A percentile compares a stretch with the other conserved stretches of the same genome.
phyloP scores from a whole-genome alignment of 225 moss, liverwort and hornwort species.

The Takakia lepidozioides region DNA sequence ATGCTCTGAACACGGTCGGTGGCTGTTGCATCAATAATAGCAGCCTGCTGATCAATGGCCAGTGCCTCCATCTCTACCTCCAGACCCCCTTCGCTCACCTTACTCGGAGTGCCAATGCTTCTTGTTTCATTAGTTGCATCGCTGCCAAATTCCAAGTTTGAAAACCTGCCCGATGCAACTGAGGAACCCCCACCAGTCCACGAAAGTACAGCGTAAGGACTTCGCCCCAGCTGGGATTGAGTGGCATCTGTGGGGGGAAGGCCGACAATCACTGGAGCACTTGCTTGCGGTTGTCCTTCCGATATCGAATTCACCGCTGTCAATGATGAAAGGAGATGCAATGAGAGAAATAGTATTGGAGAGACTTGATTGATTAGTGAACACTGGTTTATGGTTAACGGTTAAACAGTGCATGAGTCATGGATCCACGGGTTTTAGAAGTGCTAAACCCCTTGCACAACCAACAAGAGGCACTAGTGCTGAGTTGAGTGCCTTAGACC shows the following conservation, averaged over 20 bases:
- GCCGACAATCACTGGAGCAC: constrained; percentile 18
- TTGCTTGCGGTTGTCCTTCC: constrained; percentile 68
- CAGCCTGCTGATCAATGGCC: constrained; percentile 55
- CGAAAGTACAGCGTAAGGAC: constrained; percentile 52
- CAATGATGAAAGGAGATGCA: background rate
- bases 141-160: constrained; percentile 73
- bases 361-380: no score
- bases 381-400: no score
- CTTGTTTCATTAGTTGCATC: constrained; percentile 67
- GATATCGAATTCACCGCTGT: constrained; percentile 56
- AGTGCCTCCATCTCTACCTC: constrained; percentile 84
- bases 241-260: constrained; percentile 12
- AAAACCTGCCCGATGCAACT: constrained; percentile 66
- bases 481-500: no score
- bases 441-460: background rate
- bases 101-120: constrained; percentile 64
- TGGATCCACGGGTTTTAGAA: no score
- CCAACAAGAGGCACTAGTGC: no score
- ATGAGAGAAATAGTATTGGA: background rate
- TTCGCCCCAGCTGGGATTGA: constrained; percentile 36
- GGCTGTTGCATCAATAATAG: constrained; percentile 38
- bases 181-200: constrained; percentile 84
- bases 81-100: constrained; percentile 61
- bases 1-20: no score
- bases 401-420: no score